A percentile compares a stretch with the other conserved stretches of the same genome.
phyloP scores from a whole-genome alignment of 192 early-diverging fungal species.

The Phycomyces nitens region DNA sequence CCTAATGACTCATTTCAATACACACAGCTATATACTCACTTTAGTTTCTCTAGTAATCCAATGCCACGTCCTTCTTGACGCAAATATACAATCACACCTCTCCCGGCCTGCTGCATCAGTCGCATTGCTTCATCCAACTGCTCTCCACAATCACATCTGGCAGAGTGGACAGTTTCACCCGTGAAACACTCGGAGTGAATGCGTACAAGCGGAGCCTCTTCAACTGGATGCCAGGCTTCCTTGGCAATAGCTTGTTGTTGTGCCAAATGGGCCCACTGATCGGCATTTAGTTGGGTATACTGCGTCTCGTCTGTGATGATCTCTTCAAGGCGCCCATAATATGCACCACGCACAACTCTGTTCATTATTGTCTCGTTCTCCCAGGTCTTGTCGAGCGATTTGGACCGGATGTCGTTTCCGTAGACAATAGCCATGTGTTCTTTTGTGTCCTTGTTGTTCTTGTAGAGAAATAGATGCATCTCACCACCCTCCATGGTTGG shows the following conservation, averaged over 20 bases:
- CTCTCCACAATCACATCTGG: constrained; percentile 93
- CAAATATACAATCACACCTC: constrained; percentile 92
- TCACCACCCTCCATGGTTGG: constrained; percentile 76
- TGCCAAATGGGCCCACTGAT: constrained; percentile 24
- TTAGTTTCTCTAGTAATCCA: constrained; percentile 89
- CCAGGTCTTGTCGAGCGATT: constrained; percentile 59
- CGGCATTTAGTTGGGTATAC: constrained; percentile 3
- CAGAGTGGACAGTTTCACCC: constrained; percentile 87
- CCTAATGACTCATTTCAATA: neutral
- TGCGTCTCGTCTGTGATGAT: constrained; percentile 36
- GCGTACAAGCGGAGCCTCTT: constrained; percentile 67
- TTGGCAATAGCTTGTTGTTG: constrained; percentile 25
- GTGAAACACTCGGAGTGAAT: constrained; percentile 98
- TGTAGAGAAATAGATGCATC: constrained; percentile 82
- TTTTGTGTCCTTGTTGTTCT: constrained; percentile 79
- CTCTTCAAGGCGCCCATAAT: constrained; percentile 49
- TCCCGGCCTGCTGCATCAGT: constrained; percentile 75
- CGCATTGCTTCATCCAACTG: constrained; percentile 91
- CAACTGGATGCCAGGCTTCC: constrained; percentile 8
- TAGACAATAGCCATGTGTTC: constrained; percentile 95
- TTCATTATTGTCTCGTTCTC: constrained; percentile 76
- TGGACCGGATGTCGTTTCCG: constrained; percentile 75
- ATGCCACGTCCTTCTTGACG: constrained; percentile 96
- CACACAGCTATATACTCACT: constrained; percentile 41
- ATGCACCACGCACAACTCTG: constrained; percentile 76